Percentiles rank a stretch among this genome's conserved stretches.
phyloP scores from a whole-genome alignment of 2,329 filamentous ascomycete species.

The Cadophora malorum region DNA sequence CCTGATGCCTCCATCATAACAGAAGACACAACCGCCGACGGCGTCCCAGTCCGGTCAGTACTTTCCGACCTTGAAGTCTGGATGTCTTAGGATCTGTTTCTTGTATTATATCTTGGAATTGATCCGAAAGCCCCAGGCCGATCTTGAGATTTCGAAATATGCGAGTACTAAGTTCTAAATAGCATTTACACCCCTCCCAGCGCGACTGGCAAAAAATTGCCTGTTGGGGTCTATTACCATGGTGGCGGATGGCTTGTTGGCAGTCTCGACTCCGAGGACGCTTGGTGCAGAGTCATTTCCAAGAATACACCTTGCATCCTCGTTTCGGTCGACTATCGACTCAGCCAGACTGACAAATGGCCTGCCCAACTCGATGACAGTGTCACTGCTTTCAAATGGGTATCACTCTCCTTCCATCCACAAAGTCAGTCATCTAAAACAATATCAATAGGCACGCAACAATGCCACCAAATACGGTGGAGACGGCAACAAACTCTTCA shows the following conservation, averaged over 20 bases:
- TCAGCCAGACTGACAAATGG: constrained; percentile 35
- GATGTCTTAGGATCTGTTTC: no score
- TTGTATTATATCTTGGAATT: no score
- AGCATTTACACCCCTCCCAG: constrained; percentile 36
- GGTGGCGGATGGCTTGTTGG: constrained; percentile 48
- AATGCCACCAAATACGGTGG: constrained; percentile 30
- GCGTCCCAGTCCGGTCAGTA: constrained; percentile 32
- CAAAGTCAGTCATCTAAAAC: not conserved
- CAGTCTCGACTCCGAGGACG: constrained; percentile 47
- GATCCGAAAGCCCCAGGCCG: no score
- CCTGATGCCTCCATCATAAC: constrained; percentile 32
- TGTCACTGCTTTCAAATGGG: constrained; percentile 37
- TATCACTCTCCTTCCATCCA: constrained; percentile 13
- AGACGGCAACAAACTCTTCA: constrained; percentile 31
- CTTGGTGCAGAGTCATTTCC: constrained; percentile 45
- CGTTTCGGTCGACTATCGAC: constrained; percentile 46
- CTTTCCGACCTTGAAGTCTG: no score
- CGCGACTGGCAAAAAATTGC: constrained; percentile 36
- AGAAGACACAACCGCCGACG: constrained; percentile 30
- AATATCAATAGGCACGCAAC: constrained; percentile 29
- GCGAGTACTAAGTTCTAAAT: no score
- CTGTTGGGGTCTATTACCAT: constrained; percentile 47
- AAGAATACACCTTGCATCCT: constrained; percentile 44
- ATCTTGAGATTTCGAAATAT: no score
- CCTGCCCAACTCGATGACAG: constrained; percentile 44